These are phyloP conservation scores for Pseudovirgaria hyperparasitica DNA, from an alignment of 2,329 filamentous ascomycete species.

Conservation along the genomic window DNA sequence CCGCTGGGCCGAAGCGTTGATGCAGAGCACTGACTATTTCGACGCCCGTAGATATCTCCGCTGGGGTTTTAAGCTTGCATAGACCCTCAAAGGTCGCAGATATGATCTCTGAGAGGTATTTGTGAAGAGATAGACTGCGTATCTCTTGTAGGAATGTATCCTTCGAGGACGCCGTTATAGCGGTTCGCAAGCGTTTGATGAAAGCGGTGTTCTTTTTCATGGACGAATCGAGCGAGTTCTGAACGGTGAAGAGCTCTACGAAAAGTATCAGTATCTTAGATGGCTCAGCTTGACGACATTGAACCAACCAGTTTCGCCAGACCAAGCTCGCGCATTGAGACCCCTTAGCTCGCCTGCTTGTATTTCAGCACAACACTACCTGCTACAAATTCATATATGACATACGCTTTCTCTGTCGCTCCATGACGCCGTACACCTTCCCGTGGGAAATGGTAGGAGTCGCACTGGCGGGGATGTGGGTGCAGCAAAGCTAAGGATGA, in stretches of 20 bases:
- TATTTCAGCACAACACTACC: constrained; percentile 12
- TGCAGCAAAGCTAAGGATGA: too few species aligned
- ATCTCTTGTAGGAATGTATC: constrained; percentile 83
- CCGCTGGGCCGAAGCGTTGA: constrained; percentile 78
- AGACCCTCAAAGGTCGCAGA: constrained; percentile 91
- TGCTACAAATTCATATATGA: neutral
- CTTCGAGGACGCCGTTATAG: constrained; percentile 67
- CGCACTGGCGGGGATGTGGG: too few species aligned
- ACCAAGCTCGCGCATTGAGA: constrained; percentile 79
- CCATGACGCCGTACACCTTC: constrained; percentile 27
- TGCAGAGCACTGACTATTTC: constrained; percentile 93
- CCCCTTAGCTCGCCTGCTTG: constrained; percentile 74
- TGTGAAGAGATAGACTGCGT: constrained; percentile 78
- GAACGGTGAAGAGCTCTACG: constrained; percentile 64
- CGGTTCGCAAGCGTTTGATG: constrained; percentile 88
- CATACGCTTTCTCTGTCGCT: constrained; percentile 37
- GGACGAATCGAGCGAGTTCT: constrained; percentile 76
- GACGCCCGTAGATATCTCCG: constrained; percentile 82
- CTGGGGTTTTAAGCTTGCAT: constrained; percentile 78
- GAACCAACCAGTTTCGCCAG: constrained; percentile 65
- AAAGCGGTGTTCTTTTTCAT: constrained; percentile 98
- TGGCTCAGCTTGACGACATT: constrained; percentile 5
- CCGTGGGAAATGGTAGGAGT: too few species aligned
- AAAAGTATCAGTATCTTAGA: constrained; percentile 10
- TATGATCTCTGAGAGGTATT: constrained; percentile 94